phyloP scores from a whole-genome alignment of 352 stramenopile genomes.

The Thalassiosira ordinaria region DNA sequence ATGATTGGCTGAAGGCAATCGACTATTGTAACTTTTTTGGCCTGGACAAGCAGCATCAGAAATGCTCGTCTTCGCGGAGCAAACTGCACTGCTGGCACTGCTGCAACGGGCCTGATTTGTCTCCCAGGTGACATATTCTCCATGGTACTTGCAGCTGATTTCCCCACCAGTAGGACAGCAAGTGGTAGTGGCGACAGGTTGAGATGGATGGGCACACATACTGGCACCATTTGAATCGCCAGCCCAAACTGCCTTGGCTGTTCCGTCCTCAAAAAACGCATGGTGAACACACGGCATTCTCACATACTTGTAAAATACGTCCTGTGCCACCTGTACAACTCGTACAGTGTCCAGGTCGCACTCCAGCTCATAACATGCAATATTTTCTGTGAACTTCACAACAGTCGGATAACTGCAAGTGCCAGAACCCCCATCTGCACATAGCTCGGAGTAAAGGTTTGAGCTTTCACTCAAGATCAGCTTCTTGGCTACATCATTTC shows the following conservation, averaged over 20 bases:
- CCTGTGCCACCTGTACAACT: constrained; percentile 50
- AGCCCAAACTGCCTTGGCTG: constrained; percentile 12
- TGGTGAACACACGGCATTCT: constrained; percentile 48
- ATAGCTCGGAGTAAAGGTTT: constrained; percentile 38
- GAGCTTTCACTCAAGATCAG: constrained; percentile 29
- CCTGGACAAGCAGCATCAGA: too few species aligned
- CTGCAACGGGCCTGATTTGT: constrained; percentile 20
- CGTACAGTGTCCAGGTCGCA: constrained; percentile 53
- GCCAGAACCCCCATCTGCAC: constrained; percentile 7
- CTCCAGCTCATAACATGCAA: constrained; percentile 47
- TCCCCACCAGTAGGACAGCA: constrained; percentile 40
- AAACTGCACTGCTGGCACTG: too few species aligned
- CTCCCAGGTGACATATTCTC: constrained; percentile 34
- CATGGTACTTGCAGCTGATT: constrained; percentile 27
- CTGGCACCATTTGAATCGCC: not conserved
- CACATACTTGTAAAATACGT: constrained; percentile 71
- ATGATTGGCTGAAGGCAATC: too few species aligned
- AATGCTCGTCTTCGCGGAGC: too few species aligned
- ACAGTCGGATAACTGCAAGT: constrained; percentile 44
- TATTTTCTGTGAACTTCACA: constrained; percentile 36
- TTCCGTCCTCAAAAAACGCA: constrained; percentile 35
- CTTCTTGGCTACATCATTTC: constrained; percentile 22
- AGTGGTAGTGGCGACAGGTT: constrained; percentile 39
- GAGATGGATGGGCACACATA: constrained; percentile 56
- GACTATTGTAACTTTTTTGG: too few species aligned